Base-by-base conservation (phyloP, 2,329 filamentous ascomycete genomes). In the Aureobasidium pullulans region DNA sequence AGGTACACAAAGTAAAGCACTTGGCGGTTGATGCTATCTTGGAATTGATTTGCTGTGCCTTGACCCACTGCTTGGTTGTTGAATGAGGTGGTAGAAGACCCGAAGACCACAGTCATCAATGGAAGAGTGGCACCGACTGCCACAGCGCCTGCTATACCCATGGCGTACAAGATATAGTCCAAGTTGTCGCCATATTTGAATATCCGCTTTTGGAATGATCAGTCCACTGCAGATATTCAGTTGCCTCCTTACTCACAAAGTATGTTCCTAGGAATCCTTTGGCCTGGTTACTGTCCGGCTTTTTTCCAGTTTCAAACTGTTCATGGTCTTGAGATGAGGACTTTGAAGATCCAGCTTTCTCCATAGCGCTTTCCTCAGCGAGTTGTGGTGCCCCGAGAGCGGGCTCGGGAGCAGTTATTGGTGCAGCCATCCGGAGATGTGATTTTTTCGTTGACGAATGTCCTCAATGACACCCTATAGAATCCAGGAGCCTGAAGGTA, bases 1-100 rank as follows among this genome's bases (percentile, higher is more conserved):
- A 89, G 77, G 67, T 85, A 86, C 10, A 86, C 79, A 28, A 88
- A 80, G 64, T 67, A 64, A 7, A 87, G 70, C 42, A 84, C 86
- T 50, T 73, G 67, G 67, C 83, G 79, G 62, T 85, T 77, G 23
- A 53, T 42, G 13, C 19, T 10, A 15, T 28, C 32, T 16, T 28
- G 19, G 28, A 43, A 53, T 13, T 31, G 37, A 16, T 13, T 28
- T 13, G 49, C 42, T 36, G 11, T 42, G 32, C 47, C 47, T 39
- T 50, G 47, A 39, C 34, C 47, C 2, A 50, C 47, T 23, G 47
- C 49, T 15, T 53, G 42, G 10, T 19, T 37, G 19, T 40, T 79
- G 62, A 81, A 79, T 40, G 72, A 65, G 4, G 73, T 76, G 4
- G 79, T 75, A 47, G 79, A 79, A 56, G 74, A 71, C 10, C 79